Evolutionary conservation across 768 basidiomycete genomes (phyloP), one percentile per base, ranked within the genome.

Genomic region (Suillus tomentosus): DNA sequence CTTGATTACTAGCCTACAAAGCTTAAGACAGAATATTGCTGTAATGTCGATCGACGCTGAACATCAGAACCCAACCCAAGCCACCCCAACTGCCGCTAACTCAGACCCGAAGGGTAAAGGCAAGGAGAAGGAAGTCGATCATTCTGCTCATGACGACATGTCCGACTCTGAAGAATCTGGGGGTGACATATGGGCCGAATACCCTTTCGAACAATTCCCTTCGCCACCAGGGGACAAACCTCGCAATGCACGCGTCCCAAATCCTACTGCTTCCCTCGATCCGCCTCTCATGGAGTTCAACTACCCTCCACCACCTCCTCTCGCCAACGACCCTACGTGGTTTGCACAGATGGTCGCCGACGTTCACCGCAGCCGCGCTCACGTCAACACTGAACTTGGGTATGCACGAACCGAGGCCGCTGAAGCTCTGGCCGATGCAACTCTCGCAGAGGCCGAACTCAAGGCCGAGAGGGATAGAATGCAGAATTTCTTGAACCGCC

Each of bases 181-280:
- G 8, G 39, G 50, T 45, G 64, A 62, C n/a, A 3, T 65, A 5
- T 14, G 15, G 48, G 62, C 58, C 48, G 62, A 66, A 64, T 76
- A 70, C 71, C 75, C 73, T 17, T 61, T 75, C 31, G 73, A 74
- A 31, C 68, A 27, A 5, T 76, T 76, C 40, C 73, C 73, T 36
- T 50, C 65, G 3, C 75, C 75, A 11, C 73, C 73, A 24, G 19
- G 1, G 0, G 71, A 74, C 8, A 63, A 48, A 66, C 63, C 8
- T 54, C 56, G 9, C 54, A 47, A 17, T 60, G 45, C 36, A 39
- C 47, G 3, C 39, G 8, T 39, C 60, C 34, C 54, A 48, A 31
- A 37, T n/a, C 6, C 63, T 56, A 34, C 59, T 54, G 19, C 42
- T 42, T 40, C 53, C 64, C 1, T 74, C 39, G 39, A 66, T n/a